Conservation (phyloP, 2,329 filamentous ascomycete species). For the Xylariaceae sp. region DNA sequence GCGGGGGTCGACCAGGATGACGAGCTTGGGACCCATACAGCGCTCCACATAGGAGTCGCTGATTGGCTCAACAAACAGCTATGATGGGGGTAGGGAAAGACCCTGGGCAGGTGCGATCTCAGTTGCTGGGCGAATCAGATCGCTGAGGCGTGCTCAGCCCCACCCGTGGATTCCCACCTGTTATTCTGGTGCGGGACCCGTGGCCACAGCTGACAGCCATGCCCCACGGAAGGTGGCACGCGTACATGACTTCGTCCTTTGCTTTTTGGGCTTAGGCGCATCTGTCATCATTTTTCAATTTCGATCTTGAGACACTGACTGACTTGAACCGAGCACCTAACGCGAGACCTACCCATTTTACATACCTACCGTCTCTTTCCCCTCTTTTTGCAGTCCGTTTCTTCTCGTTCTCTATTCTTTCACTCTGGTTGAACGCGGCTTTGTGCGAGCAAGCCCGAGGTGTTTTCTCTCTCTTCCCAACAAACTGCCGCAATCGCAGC, state of each 20-base stretch:
- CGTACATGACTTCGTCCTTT: neutral
- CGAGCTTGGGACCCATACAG: neutral
- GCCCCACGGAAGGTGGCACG: neutral
- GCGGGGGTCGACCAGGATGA: neutral
- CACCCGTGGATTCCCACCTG: neutral
- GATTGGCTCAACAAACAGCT: neutral
- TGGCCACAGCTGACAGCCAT: neutral
- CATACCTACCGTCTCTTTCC: neutral
- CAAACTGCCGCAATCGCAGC: conserved; percentile 1
- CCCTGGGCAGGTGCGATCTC: neutral
- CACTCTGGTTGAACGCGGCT: neutral
- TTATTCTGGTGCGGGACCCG: neutral
- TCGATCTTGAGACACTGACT: neutral
- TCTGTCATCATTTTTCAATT: neutral
- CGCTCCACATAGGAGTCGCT: neutral
- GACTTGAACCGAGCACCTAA: neutral
- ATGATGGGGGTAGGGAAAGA: neutral
- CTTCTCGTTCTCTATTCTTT: neutral
- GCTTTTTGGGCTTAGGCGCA: neutral
- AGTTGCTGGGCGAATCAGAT: neutral
- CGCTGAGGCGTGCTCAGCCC: neutral
- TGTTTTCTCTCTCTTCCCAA: conserved; percentile 6
- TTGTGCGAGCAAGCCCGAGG: neutral
- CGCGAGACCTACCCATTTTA: neutral
- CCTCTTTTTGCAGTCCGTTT: neutral